Evolutionary conservation across 2,329 filamentous ascomycete species (phyloP), one percentile per base, ranked within the genome.

Genomic region (Fusarium torreyae): DNA sequence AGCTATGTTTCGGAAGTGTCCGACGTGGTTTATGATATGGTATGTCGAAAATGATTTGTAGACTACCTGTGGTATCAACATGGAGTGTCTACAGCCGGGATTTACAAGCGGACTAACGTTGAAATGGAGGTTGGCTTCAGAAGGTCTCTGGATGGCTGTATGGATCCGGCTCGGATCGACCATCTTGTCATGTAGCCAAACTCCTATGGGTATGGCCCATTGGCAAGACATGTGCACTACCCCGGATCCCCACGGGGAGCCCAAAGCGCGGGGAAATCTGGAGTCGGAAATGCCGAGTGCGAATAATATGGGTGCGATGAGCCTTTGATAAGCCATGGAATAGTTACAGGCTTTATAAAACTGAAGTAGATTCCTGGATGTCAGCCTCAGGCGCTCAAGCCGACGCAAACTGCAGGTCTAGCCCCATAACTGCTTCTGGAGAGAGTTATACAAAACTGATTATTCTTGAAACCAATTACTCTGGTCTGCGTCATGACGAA

Each of bases 201-300:
- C 24, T 8, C 22, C 14, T 15, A 17, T 51, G 9, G 24, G 13
- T 13, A 20, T 52, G 40, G 24, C 24, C 20, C 20, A 8, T 18
- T 17, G 3, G 28, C 10, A 31, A 31, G 24, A 40, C 14, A 14
- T 14, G 31, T 7, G 4, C 40, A 54, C n/a, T 26, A 39, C 8
- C 10, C 8, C 7, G 11, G 31, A 24, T 15, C 53, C 44, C 44
- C 54, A 34, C 50, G 54, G 54, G 34, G 42, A 42, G 17, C 5
- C 13, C 22, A 13, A 6, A 17, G 13, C 50, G 52, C 42, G 52
- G 52, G 33, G 22, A 46, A 31, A 46, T 31, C 52, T 55, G 33
- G 26, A 8, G 52, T 55, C 53, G 53, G 53, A 56, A 42, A 33
- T 40, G 43, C 53, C 53, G 53, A 56, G 11, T 7, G 18, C 36